phyloP scores from a whole-genome alignment of 129 eudicot genomes.

The Centaurea solstitialis region DNA sequence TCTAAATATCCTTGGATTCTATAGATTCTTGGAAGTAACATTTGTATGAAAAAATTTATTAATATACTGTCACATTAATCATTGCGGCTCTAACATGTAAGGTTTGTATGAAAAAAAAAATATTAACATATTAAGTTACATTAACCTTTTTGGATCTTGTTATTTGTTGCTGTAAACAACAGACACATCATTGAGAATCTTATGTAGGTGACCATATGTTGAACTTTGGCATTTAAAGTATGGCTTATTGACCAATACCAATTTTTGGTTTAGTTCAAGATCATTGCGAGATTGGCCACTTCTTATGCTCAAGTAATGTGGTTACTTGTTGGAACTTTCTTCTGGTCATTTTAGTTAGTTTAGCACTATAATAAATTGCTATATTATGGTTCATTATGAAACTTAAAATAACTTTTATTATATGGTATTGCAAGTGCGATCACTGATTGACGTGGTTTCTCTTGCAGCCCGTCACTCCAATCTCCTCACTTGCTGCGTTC shows the following conservation, averaged over 20 bases:
- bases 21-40: too few species aligned
- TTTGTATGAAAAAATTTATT: too few species aligned
- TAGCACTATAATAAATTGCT: too few species aligned
- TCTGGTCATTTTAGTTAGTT: background rate
- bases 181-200: constrained; percentile 83
- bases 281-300: constrained; percentile 81
- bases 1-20: too few species aligned
- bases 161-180: constrained; percentile 78
- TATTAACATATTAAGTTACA: too few species aligned
- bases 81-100: too few species aligned
- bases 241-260: constrained; percentile 65
- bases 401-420: too few species aligned
- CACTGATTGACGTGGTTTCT: background rate
- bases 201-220: constrained; percentile 55
- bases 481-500: constrained; percentile 75
- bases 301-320: constrained; percentile 68
- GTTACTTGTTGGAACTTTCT: background rate
- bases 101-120: too few species aligned
- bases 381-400: too few species aligned
- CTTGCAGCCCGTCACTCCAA: constrained; percentile 63
- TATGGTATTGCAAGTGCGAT: background rate
- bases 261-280: constrained; percentile 78
- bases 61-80: too few species aligned
- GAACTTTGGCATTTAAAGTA: constrained; percentile 48
- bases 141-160: too few species aligned